A percentile compares a stretch with the other conserved stretches of the same genome.
These are phyloP conservation scores for Datisca glomerata DNA, from an alignment of 306 rosid species.

Conservation along the genomic window DNA sequence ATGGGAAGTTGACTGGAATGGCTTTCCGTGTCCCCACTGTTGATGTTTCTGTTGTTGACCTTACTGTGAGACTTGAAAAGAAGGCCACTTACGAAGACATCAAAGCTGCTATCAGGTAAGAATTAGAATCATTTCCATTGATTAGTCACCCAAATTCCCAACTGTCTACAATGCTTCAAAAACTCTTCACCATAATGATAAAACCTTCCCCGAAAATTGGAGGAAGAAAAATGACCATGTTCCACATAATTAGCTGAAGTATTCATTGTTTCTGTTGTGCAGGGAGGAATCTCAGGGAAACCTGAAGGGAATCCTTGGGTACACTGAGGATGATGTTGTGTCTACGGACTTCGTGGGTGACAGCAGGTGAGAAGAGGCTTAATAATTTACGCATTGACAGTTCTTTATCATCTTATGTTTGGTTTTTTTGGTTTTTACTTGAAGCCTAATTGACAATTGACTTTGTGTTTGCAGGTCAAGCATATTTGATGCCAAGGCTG, in stretches of 20 bases:
- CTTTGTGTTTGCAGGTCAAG: constrained; percentile 61
- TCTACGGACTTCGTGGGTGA: constrained; percentile 67
- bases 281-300: constrained; percentile 77
- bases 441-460: not conserved
- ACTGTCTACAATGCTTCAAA: too few relatives aligned
- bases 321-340: constrained; percentile 65
- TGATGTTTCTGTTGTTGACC: constrained; percentile 96
- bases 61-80: constrained; percentile 72
- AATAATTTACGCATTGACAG: not conserved
- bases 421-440: too few relatives aligned
- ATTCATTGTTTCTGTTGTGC: constrained; percentile 7
- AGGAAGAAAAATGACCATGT: too few relatives aligned
- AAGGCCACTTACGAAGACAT: constrained; percentile 57
- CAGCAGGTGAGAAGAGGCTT: constrained; percentile 59
- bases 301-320: constrained; percentile 71
- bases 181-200: too few relatives aligned
- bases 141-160: not conserved
- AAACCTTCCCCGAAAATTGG: too few relatives aligned
- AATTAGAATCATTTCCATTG: not conserved
- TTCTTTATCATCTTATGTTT: too few relatives aligned
- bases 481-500: constrained; percentile 95
- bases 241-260: too few relatives aligned
- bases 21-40: constrained; percentile 83
- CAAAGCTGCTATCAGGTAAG: constrained; percentile 74
- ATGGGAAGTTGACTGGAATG: constrained; percentile 89